A percentile compares a stretch with the other conserved stretches of the same genome.
Conservation (phyloP, 352 stramenopile genomes). For the Pythium periplocum region DNA sequence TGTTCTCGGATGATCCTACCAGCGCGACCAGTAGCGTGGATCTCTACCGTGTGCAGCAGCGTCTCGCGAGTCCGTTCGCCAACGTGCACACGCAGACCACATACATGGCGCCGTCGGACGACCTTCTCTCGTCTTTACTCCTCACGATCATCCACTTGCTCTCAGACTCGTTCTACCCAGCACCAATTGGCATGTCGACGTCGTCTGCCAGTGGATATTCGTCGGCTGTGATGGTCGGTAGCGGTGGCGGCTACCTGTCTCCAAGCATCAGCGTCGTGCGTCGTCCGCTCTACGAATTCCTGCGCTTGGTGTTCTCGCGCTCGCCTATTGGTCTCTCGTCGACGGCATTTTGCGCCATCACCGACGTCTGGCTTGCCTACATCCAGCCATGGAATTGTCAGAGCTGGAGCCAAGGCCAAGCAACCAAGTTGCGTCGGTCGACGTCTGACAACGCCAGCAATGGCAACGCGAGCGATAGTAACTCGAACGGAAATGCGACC, state of each 20-base stretch:
- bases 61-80: conserved; percentile 60
- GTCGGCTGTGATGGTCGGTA: conserved; percentile 19
- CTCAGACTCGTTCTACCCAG: conserved; percentile 76
- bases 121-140: conserved; percentile 73
- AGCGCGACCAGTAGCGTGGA: conserved; percentile 10
- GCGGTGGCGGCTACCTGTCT: conserved; percentile 60
- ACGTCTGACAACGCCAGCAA: conserved; percentile 1
- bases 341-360: conserved; percentile 76
- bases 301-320: conserved; percentile 78
- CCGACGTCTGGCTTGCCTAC: conserved; percentile 84
- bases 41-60: conserved; percentile 20
- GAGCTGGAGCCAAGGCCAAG: conserved; percentile 37
- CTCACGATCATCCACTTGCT: conserved; percentile 81
- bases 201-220: conserved; percentile 13
- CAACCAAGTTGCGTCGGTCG: conserved; percentile 2
- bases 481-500: conserved; percentile 17
- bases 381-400: conserved; percentile 81
- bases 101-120: conserved; percentile 82
- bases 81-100: conserved; percentile 74
- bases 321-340: conserved; percentile 71
- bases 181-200: conserved; percentile 26
- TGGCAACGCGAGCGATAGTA: background rate
- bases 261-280: conserved; percentile 67
- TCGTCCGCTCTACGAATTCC: conserved; percentile 77
- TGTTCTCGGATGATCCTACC: conserved; percentile 60